phyloP scores from a whole-genome alignment of 1,139 yeast genomes.

The Zygosaccharomyces sapae region DNA sequence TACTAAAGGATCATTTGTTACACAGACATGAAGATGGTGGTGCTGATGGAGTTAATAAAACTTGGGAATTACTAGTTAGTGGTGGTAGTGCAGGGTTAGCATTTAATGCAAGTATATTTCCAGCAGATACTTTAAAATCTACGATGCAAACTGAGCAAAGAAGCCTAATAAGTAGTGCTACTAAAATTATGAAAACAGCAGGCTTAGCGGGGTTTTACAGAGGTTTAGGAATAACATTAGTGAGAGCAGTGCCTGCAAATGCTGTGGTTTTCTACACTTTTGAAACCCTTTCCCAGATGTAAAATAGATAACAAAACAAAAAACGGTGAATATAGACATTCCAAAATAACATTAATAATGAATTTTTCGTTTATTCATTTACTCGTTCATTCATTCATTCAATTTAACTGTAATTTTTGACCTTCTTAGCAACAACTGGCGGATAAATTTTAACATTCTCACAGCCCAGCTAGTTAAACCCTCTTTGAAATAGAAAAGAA shows the following conservation, averaged over 20 bases:
- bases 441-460: constrained; percentile 16
- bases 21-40: constrained; percentile 24
- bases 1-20: constrained; percentile 43
- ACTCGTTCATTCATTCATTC: no score
- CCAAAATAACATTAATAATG: background rate
- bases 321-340: constrained; percentile 10
- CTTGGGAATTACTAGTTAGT: constrained; percentile 57
- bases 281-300: constrained; percentile 47
- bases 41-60: constrained; percentile 37
- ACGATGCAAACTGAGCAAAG: constrained; percentile 65
- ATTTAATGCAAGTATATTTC: constrained; percentile 76
- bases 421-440: constrained; percentile 5
- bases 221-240: constrained; percentile 78
- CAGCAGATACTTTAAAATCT: constrained; percentile 87
- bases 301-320: constrained; percentile 2
- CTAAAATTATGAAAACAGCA: constrained; percentile 39
- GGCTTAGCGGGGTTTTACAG: constrained; percentile 66
- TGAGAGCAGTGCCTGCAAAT: constrained; percentile 84
- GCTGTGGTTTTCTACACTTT: constrained; percentile 81
- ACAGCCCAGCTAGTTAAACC: constrained; percentile 50
- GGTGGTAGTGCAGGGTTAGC: constrained; percentile 87
- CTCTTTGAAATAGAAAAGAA: constrained; percentile 86
- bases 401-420: background rate
- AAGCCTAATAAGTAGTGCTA: constrained; percentile 36
- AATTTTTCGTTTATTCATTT: no score